Evolutionary conservation across 352 stramenopile species (phyloP), one percentile per base, ranked within the genome.

Genomic region (Aphanomyces astaci): DNA sequence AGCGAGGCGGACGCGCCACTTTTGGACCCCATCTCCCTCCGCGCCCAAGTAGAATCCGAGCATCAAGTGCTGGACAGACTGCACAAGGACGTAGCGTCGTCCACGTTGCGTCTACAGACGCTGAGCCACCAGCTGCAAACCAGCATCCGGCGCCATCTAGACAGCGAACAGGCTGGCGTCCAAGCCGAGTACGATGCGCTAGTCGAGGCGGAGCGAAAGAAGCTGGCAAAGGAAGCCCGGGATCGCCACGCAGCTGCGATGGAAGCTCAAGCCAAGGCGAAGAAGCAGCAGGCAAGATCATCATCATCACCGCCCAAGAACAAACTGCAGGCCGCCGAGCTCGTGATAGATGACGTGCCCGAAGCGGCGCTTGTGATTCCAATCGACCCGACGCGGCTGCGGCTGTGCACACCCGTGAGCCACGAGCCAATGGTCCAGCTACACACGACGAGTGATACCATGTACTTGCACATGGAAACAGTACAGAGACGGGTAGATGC

Each of bases 211-310:
- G 82, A 74, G 24, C 75, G 80, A 7, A 81, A 87, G 22, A 70
- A 73, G 9, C 88, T 89, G 22, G 81, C 86, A 45, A 72, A 70
- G 5, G 80, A 92, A 36, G 71, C 81, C 51, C 76, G 89, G 32
- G 48, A 56, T 30, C 60, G 90, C 17, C 75, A 76, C 1, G 62
- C 74, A 25, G 78, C 84, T 69, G 80, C 89, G 33, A 73, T 78
- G 0, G 73, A 40, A 11, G 56, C 73, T 76, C n/a, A 86, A 85
- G 56, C 72, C 39, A 76, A 80, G 43, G 73, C 79, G 49, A 78
- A 78, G 49, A 75, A 74, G 0, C 67, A 78, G 54, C 54, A 78
- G 9, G 71, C 66, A 3, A 80, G 81, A 2, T 71, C 75, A 1
- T 84, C 85, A 70, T 80, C 77, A 9, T 78, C 80, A 62, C 74